Conservation (phyloP, 805 yeast genomes). For the Millerozyma miso region DNA sequence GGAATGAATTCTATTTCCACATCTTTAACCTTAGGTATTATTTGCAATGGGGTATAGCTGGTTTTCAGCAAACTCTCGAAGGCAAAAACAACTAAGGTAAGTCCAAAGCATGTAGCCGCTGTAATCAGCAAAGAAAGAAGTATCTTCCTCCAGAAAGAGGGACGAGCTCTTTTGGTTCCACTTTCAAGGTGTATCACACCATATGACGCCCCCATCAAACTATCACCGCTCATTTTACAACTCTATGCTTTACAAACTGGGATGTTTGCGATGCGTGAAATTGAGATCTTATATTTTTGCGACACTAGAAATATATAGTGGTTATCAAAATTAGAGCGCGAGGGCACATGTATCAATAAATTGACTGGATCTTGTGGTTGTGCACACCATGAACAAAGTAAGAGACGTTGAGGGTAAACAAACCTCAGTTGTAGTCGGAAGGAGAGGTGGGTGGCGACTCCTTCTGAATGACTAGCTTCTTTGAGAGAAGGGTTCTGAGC, state of each 20-base stretch:
- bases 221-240: background rate
- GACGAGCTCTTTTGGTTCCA: background rate
- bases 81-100: background rate
- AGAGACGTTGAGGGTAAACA: too few relatives aligned
- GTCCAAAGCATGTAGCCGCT: background rate
- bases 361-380: too few relatives aligned
- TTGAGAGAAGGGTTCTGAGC: constrained; percentile 56
- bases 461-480: constrained; percentile 57
- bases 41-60: background rate
- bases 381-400: too few relatives aligned
- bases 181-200: background rate
- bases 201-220: background rate
- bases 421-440: background rate
- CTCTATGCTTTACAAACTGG: too few relatives aligned
- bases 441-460: constrained; percentile 33
- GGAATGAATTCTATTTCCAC: constrained; percentile 24
- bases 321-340: background rate
- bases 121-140: background rate
- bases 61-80: background rate
- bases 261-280: too few relatives aligned
- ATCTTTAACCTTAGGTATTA: constrained; percentile 15
- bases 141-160: background rate
- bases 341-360: background rate
- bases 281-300: too few relatives aligned
- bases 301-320: background rate